Evolutionary conservation across 495 filamentous ascomycete genomes (phyloP).

Genomic region (Penicillium mononematosum): DNA sequence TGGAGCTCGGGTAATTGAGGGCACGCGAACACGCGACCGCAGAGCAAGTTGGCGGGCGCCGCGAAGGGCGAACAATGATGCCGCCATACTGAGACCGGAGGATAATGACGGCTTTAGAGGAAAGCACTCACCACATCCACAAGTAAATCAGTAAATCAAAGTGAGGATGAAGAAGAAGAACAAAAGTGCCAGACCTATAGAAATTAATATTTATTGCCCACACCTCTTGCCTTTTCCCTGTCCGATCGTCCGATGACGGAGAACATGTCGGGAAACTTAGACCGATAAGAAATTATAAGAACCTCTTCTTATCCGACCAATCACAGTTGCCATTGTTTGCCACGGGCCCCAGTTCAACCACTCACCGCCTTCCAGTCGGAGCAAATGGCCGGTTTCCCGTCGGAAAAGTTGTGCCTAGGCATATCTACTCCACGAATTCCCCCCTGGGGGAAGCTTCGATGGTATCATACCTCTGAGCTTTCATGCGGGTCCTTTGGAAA

Average conservation of each 20-base stretch:
- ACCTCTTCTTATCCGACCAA: slow-evolving; percentile 13
- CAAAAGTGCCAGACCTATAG: background rate
- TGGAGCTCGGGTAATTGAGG: slow-evolving; percentile 30
- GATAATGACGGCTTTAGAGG: slow-evolving; percentile 14
- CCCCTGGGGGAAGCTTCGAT: slow-evolving; percentile 7
- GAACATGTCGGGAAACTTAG: slow-evolving; percentile 13
- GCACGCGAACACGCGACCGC: slow-evolving; percentile 35
- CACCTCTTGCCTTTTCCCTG: background rate
- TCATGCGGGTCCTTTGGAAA: background rate
- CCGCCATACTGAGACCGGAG: slow-evolving; percentile 35
- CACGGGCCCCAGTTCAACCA: background rate
- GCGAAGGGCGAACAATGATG: slow-evolving; percentile 45
- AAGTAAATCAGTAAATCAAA: slow-evolving; percentile 14
- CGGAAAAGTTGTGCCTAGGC: slow-evolving; percentile 1
- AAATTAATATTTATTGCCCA: slow-evolving; percentile 19
- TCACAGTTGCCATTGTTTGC: background rate
- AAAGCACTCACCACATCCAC: slow-evolving; percentile 21
- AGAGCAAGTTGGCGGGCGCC: slow-evolving; percentile 44
- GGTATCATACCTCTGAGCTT: slow-evolving; percentile 7
- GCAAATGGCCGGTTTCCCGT: background rate
- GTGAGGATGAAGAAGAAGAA: slow-evolving; percentile 39
- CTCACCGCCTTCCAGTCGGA: background rate
- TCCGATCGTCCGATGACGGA: slow-evolving; percentile 4
- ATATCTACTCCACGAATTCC: slow-evolving; percentile 7
- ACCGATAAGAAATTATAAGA: slow-evolving; percentile 2